Evolutionary conservation across 2,329 filamentous ascomycete genomes (phyloP), one percentile per base, ranked within the genome.

Genomic region (Trichoderma koningii): DNA sequence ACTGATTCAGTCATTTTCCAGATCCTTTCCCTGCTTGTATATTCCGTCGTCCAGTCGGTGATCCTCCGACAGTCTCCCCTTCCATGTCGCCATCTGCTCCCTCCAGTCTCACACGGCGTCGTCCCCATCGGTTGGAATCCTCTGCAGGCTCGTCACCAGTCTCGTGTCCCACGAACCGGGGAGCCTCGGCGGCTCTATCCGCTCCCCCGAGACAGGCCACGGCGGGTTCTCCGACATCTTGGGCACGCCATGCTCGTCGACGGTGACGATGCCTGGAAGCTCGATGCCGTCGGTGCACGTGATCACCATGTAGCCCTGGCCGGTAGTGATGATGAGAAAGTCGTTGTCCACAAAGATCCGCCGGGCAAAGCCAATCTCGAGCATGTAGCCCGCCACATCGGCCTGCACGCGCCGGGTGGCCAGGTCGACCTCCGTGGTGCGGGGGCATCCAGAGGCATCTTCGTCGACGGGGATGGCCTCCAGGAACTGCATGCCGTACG

Each of bases 311-410:
- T 42, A 66, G 26, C 65, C 65, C 28, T 55, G 61, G 17, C 65
- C 65, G 3, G 65, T 66, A 3, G 64, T 65, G 30, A 65, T 38
- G 26, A 66, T 56, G 30, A 66, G 55, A 14, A 66, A 65, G n/a
- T 66, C 44, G 21, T 62, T 57, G 44, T 66, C 65, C n/a, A 51
- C 55, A 41, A 65, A 65, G 44, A 66, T 60, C 6, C 61, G 51
- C 2, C 61, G 55, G 10, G 47, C 65, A n/a, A 64, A 66, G 10
- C 60, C 65, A 42, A 60, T 55, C 6, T 59, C 61, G 15, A 55
- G 21, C 65, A 66, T 66, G 55, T 59, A 66, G 5, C 19, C 41
- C 14, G 21, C 44, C 1, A 66, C 51, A 0, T 66, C 55, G 1
- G 38, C 7, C 14, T 47, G 63, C 41, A 60, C 61, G 26, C 60